Conservation (phyloP, 352 stramenopile genomes). For the Phytophthora syringae region DNA sequence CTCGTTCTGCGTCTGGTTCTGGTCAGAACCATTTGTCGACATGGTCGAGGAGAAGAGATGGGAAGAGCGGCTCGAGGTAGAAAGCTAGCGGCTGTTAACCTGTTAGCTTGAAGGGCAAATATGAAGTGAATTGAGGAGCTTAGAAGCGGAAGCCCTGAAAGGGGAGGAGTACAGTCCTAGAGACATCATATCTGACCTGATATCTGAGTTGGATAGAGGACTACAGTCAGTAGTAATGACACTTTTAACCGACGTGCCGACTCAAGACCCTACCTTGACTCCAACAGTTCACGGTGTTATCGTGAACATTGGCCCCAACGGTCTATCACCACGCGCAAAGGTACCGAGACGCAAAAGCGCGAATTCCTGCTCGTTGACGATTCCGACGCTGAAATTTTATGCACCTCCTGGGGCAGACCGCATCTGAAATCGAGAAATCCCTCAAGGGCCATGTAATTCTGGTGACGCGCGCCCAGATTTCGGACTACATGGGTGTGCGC, state of each 20-base stretch:
- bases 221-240: no score
- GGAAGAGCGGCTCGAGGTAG: no score
- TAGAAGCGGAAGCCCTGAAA: no score
- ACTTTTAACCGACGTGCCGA: no score
- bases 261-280: no score
- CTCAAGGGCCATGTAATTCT: not conserved
- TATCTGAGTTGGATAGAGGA: no score
- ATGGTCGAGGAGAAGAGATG: no score
- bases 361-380: not conserved
- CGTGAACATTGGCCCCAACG: not conserved
- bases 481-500: not conserved
- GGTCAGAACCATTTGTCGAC: not conserved
- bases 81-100: not conserved
- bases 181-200: no score
- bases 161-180: no score
- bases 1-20: not conserved
- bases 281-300: not conserved
- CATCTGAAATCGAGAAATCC: not conserved
- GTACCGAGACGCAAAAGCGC: not conserved
- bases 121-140: not conserved
- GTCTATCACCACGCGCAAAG: not conserved
- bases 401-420: not conserved
- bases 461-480: not conserved
- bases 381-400: not conserved
- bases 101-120: not conserved